Percentiles rank a stretch among this genome's conserved stretches.
Conservation (phyloP, 208 protist genomes). For the Polymyxa betae region DNA sequence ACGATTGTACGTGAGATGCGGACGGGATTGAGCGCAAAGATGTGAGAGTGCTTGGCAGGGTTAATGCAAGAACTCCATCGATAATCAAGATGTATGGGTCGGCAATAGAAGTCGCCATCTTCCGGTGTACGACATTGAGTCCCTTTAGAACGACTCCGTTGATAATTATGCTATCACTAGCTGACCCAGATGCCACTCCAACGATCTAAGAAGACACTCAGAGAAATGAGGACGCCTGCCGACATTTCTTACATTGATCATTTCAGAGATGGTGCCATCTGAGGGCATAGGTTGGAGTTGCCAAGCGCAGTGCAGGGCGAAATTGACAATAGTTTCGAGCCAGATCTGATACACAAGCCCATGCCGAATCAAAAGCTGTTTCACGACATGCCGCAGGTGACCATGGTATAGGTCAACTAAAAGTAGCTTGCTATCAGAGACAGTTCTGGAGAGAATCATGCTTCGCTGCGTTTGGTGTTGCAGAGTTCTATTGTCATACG, state of each 20-base stretch:
- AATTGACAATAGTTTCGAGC: not conserved
- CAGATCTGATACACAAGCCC: not conserved
- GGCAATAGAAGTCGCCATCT: not conserved
- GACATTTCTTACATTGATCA: not conserved
- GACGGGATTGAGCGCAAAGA: not conserved
- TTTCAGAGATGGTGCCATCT: not conserved
- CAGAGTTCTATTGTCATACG: not conserved
- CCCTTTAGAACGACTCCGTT: not conserved
- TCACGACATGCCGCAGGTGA: not conserved
- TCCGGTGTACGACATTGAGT: conserved; percentile 11
- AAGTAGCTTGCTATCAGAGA: not conserved
- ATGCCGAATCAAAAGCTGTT: conserved; percentile 30
- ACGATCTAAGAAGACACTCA: not conserved
- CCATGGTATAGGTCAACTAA: conserved; percentile 3
- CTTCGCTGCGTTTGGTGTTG: not conserved
- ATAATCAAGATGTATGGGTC: not conserved
- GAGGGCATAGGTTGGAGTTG: not conserved
- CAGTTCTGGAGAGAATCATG: not conserved
- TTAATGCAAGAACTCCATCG: not conserved
- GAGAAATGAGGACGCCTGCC: not conserved
- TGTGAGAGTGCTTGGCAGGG: not conserved
- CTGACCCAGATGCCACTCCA: not conserved
- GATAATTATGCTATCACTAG: not conserved
- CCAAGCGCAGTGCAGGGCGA: not conserved
- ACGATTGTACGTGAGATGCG: not conserved